These are phyloP conservation scores for Phaffia rhodozyma DNA, from an alignment of 1,284 basidiomycete species.

Conservation along the genomic window DNA sequence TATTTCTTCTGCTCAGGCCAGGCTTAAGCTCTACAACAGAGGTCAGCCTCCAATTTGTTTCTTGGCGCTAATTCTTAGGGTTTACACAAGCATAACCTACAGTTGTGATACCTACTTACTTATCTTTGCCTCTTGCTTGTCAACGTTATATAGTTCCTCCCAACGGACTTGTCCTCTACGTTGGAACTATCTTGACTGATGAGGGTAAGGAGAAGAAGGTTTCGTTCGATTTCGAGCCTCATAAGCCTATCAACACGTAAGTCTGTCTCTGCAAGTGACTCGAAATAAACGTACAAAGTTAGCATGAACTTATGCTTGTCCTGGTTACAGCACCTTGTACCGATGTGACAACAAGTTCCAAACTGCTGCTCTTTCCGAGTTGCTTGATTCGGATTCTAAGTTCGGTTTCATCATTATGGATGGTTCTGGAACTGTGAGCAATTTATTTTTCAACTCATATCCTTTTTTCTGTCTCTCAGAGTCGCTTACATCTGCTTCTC, in stretches of 20 bases:
- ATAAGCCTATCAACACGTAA: slow-evolving; percentile 96
- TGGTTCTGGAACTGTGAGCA: slow-evolving; percentile 63
- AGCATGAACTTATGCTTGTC: not conserved
- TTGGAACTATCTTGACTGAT: slow-evolving; percentile 94
- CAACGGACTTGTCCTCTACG: slow-evolving; percentile 92
- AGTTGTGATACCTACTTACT: slow-evolving; percentile 17
- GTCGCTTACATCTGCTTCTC: not conserved
- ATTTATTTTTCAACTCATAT: not conserved
- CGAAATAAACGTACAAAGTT: not conserved
- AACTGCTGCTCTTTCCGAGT: slow-evolving; percentile 90
- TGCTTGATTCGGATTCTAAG: slow-evolving; percentile 92
- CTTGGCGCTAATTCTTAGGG: not conserved
- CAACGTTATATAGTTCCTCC: slow-evolving; percentile 53
- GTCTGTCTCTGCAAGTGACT: slow-evolving; percentile 28
- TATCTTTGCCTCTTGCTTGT: not conserved
- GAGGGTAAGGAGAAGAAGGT: slow-evolving; percentile 99
- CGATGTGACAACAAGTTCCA: slow-evolving; percentile 99
- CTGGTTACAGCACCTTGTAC: slow-evolving; percentile 64
- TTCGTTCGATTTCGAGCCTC: slow-evolving; percentile 92
- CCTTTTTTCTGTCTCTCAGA: no score
- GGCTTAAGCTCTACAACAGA: slow-evolving; percentile 89
- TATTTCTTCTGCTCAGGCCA: slow-evolving; percentile 97
- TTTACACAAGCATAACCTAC: slow-evolving; percentile 12
- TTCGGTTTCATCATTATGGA: slow-evolving; percentile 99
- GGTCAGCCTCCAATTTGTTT: slow-evolving; percentile 15